Percentiles rank a stretch among this genome's conserved stretches.
phyloP scores from a whole-genome alignment of 2,329 filamentous ascomycete genomes.

The Colletotrichum aenigma region DNA sequence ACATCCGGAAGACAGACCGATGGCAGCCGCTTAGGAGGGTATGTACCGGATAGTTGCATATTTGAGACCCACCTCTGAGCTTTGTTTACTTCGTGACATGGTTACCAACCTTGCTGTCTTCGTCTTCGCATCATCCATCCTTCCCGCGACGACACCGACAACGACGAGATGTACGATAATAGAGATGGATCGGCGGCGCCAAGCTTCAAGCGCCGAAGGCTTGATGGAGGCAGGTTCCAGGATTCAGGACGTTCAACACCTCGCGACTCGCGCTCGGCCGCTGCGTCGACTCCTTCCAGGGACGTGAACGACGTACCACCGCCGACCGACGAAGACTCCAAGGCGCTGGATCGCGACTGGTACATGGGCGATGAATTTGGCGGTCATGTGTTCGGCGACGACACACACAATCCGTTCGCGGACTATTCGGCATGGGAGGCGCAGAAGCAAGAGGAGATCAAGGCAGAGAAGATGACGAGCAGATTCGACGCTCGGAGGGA shows the following conservation, averaged over 20 bases:
- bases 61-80: background rate
- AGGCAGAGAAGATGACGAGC: conserved; percentile 80
- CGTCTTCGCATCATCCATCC: background rate
- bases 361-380: conserved; percentile 87
- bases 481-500: conserved; percentile 72
- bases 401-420: conserved; percentile 91
- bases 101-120: background rate
- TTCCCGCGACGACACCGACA: background rate
- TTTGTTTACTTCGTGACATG: background rate
- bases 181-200: conserved; percentile 29
- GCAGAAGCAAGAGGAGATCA: conserved; percentile 72
- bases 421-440: conserved; percentile 75
- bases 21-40: background rate
- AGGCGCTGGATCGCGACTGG: conserved; percentile 88
- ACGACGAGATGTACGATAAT: conserved; percentile 31
- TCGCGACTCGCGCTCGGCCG: conserved; percentile 41
- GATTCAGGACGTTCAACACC: conserved; percentile 41
- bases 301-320: conserved; percentile 57
- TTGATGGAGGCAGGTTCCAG: conserved; percentile 51
- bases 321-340: conserved; percentile 70
- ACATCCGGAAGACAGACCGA: background rate
- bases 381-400: conserved; percentile 84
- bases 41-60: background rate
- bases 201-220: conserved; percentile 68
- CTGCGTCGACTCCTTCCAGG: conserved; percentile 33